Base-by-base conservation (phyloP, 1,139 yeast genomes). In the Candida sojae region DNA sequence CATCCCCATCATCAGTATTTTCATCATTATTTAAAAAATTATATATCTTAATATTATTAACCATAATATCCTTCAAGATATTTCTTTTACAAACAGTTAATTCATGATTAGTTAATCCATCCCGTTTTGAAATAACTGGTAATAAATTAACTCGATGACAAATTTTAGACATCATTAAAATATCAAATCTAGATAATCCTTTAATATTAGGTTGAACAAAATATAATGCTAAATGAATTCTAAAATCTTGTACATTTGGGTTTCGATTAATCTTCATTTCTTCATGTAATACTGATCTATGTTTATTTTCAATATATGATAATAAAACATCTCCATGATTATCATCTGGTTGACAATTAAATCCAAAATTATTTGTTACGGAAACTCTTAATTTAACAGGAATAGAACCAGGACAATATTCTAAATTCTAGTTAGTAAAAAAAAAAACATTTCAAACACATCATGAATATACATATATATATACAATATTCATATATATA, bases 171-270 rank as follows among this genome's bases (percentile, higher is more conserved):
- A 85, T 79, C 39, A 78, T 66, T 40, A 68, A 70, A 34, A 83
- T 68, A 55, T 80, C 84, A 44, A 70, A 57, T 13, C 64, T 64
- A 48, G 57, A 63, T 43, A 75, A 60, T 21, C 84, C 84, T 56
- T 75, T 80, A 28, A 81, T 77, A 1, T 80, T 82, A 17, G 88
- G 81, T 48, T 78, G 74, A 39, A 86, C 68, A 56, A 85, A 83
- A 58, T 83, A 83, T 38, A 85, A 59, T 46, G 84, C 80, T 23
- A 76, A 85, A 63, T 86, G 91, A 39, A 86, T 80, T 52, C 90
- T 67, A 23, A 77, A 75, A 61, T 86, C 91, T 48, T 70, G 73
- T 49, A 72, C 70, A 47, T 72, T 70, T 10, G 83, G 75, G 53
- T 78, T 77, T 60, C 91, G 73, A 52, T 78, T 71, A 42, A 85